These are phyloP conservation scores for Exophiala spinifera DNA, from an alignment of 2,329 filamentous ascomycete genomes.

Conservation along the genomic window DNA sequence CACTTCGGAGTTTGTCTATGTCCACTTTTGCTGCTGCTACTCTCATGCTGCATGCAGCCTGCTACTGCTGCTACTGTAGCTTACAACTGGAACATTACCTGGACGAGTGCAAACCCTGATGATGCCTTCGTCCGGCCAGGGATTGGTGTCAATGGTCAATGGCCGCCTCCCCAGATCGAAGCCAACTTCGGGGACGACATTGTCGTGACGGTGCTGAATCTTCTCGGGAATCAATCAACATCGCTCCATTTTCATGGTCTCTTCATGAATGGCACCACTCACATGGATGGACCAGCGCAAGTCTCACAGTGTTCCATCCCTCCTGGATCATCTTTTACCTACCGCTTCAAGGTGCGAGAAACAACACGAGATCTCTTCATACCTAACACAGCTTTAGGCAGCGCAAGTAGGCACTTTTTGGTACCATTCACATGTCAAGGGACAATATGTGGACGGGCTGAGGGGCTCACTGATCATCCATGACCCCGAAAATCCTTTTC, in stretches of 20 bases:
- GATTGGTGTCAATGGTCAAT: constrained; percentile 71
- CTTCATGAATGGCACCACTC: constrained; percentile 70
- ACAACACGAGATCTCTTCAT: constrained; percentile 9
- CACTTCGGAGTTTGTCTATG: too few relatives aligned
- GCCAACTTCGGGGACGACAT: constrained; percentile 70
- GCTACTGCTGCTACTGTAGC: too few relatives aligned
- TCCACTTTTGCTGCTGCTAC: too few relatives aligned
- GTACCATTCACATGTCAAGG: constrained; percentile 64
- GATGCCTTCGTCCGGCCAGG: constrained; percentile 46
- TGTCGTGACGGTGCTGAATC: constrained; percentile 65
- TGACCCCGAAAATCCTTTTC: constrained; percentile 52
- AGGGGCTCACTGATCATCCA: constrained; percentile 64
- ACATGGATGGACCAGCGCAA: constrained; percentile 69
- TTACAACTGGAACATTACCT: constrained; percentile 53
- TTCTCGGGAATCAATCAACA: constrained; percentile 61
- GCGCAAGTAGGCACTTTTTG: constrained; percentile 50
- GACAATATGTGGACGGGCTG: constrained; percentile 61
- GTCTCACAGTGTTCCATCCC: constrained; percentile 67
- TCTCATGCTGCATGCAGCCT: too few relatives aligned
- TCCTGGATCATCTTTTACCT: constrained; percentile 61
- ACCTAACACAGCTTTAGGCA: neutral
- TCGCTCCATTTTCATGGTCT: constrained; percentile 74
- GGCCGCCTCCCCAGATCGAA: constrained; percentile 69
- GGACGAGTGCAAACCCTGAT: constrained; percentile 56
- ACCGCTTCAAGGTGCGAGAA: constrained; percentile 60